These are phyloP conservation scores for Fusarium duplospermum DNA, from an alignment of 2,329 filamentous ascomycete genomes.

Conservation along the genomic window DNA sequence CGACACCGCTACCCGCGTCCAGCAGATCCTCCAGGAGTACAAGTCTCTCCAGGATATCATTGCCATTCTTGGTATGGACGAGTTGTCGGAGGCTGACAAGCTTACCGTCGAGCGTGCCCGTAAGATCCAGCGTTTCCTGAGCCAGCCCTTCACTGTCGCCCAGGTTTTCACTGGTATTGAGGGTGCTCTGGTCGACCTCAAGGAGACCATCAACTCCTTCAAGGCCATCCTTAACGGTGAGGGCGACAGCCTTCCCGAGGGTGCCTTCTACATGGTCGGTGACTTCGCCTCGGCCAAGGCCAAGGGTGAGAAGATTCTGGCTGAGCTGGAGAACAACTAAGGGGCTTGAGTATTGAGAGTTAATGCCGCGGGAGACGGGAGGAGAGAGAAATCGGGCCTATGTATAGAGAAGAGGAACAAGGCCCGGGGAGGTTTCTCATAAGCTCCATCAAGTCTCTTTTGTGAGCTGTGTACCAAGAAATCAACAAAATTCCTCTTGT, in stretches of 20 bases:
- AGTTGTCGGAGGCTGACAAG: constrained; percentile 99
- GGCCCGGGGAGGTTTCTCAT: constrained; percentile 61
- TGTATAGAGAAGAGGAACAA: constrained; percentile 70
- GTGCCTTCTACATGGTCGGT: constrained; percentile 98
- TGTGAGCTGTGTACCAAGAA: constrained; percentile 73
- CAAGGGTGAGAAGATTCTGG: constrained; percentile 99
- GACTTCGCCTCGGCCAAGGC: constrained; percentile 90
- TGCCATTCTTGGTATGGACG: constrained; percentile 99
- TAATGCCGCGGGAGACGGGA: constrained; percentile 48
- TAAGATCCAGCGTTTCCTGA: constrained; percentile 99
- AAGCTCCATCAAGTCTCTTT: constrained; percentile 69
- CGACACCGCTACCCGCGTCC: constrained; percentile 90
- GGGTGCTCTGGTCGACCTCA: constrained; percentile 96
- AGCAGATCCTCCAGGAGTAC: constrained; percentile 99
- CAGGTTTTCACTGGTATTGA: constrained; percentile 91
- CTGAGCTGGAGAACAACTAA: constrained; percentile 82
- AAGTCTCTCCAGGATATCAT: constrained; percentile 99
- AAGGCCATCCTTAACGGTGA: constrained; percentile 96
- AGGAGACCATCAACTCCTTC: constrained; percentile 98
- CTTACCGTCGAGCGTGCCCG: constrained; percentile 99
- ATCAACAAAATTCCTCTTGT: constrained; percentile 62
- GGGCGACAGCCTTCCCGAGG: constrained; percentile 94
- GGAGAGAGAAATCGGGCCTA: constrained; percentile 52
- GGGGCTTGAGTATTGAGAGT: constrained; percentile 50
- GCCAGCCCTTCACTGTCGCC: constrained; percentile 94